phyloP scores from a whole-genome alignment of 2,329 filamentous ascomycete species.

The Fusarium dlaminii region DNA sequence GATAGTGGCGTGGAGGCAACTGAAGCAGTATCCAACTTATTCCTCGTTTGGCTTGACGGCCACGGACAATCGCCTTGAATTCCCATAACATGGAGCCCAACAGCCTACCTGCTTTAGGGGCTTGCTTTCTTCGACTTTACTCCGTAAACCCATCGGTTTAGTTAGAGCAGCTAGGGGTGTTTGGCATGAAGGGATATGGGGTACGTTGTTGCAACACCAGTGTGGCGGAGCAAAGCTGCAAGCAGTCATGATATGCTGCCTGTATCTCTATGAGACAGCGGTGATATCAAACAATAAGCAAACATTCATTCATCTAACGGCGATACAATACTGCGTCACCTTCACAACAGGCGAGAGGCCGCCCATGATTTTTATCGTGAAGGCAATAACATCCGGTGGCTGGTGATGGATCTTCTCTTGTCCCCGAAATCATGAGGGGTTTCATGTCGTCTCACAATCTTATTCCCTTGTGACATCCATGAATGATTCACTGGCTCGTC shows the following conservation, averaged over 20 bases:
- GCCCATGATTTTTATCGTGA: constrained; percentile 4
- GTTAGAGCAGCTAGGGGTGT: neutral
- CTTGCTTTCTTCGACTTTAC: neutral
- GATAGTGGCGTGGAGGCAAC: constrained; percentile 11
- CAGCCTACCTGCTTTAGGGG: neutral
- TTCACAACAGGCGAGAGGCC: constrained; percentile 23
- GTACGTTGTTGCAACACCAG: neutral
- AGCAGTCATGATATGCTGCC: constrained; percentile 16
- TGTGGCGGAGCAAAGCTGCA: constrained; percentile 21
- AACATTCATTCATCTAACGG: neutral
- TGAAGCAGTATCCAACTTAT: neutral
- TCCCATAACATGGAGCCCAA: neutral
- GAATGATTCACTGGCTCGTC: constrained; percentile 22
- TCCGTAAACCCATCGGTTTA: neutral
- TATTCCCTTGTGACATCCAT: constrained; percentile 18
- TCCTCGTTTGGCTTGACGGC: constrained; percentile 7
- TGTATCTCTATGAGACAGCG: neutral
- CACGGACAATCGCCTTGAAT: constrained; percentile 9
- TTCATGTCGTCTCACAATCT: constrained; percentile 25
- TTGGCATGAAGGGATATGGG: neutral
- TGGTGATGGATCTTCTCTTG: neutral
- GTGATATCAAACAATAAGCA: neutral
- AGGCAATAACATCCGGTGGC: neutral
- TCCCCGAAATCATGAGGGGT: constrained; percentile 9
- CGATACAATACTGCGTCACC: neutral